Evolutionary conservation across 495 filamentous ascomycete genomes (phyloP), one percentile per base, ranked within the genome.

Genomic region (Trichoderma virens): DNA sequence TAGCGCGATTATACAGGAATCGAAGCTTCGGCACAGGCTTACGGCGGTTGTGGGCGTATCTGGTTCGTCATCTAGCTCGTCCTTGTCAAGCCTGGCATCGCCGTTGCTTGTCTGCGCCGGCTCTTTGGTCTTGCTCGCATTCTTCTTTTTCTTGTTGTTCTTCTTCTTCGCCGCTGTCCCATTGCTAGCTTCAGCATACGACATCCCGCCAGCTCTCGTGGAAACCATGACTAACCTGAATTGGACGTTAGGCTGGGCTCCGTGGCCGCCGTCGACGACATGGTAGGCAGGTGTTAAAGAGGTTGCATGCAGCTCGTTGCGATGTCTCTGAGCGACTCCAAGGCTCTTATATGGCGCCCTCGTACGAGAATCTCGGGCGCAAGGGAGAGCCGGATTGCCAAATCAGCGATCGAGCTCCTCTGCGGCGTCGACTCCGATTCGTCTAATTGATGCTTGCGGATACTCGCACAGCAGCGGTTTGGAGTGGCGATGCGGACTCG

Each of bases 101-200:
- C 82, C 76, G 45, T 72, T 73, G 28, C 63, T 64, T 61, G 74
- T 74, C 35, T 66, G 43, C 41, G 68, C 71, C 25, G 70, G 70
- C 18, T 70, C 64, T 68, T 80, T 85, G 65, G 74, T 71, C 64
- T 73, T 75, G 64, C 73, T 54, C 41, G 64, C 68, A 54, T 74
- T 81, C 75, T 84, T 88, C 74, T 87, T 90, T 79, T 87, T 90
- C 73, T 85, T 89, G 73, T 82, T 85, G 72, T 83, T 88, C 80
- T 88, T 90, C 67, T 86, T 85, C 70, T 84, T 86, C 62, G 77
- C 65, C 72, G 76, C 83, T 83, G 66, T 60, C 11, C 69, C 39
- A 61, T 39, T 35, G 35, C 30, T 35, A 38, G 59, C 38, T 43
- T 28, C 34, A 30, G 41, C 69, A 62, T 62, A 8, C 31, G 59